Conservation (phyloP, 345 rosid genomes). For the Turnera subulata region DNA sequence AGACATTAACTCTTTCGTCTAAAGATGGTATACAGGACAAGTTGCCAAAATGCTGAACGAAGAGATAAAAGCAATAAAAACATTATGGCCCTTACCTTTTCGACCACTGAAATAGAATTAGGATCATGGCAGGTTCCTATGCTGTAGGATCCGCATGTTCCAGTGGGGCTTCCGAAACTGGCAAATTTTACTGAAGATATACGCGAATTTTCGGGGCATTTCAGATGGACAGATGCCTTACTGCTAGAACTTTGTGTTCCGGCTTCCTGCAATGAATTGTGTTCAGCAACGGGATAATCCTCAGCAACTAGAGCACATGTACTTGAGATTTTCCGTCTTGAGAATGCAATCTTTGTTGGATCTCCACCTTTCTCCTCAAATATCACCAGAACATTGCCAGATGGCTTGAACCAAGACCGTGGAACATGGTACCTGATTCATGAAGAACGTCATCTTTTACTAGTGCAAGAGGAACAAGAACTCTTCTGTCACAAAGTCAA, state of each 20-base stretch:
- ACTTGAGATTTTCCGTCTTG: constrained; percentile 50
- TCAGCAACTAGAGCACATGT: constrained; percentile 36
- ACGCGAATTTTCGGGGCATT: constrained; percentile 33
- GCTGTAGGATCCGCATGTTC: constrained; percentile 49
- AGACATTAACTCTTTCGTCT: neutral
- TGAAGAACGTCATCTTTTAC: too few relatives aligned
- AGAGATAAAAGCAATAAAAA: too few relatives aligned
- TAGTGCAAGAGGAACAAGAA: too few relatives aligned
- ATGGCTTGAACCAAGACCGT: constrained; percentile 89
- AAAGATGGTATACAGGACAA: too few relatives aligned
- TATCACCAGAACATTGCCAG: constrained; percentile 75
- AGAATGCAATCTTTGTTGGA: constrained; percentile 61
- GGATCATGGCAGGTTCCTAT: constrained; percentile 58
- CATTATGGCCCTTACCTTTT: constrained; percentile 33
- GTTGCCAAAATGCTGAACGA: too few relatives aligned
- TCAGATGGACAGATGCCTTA: constrained; percentile 31
- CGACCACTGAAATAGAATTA: constrained; percentile 33
- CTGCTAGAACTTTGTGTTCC: constrained; percentile 12
- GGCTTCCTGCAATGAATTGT: constrained; percentile 8
- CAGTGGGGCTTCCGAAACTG: constrained; percentile 58
- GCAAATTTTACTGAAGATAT: constrained; percentile 49
- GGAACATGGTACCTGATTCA: constrained; percentile 86
- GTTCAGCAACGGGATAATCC: constrained; percentile 34
- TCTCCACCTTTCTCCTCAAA: constrained; percentile 91
- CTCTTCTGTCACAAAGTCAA: too few relatives aligned